Evolutionary conservation across 2,329 filamentous ascomycete genomes (phyloP).

Genomic region (Talaromyces sp.): DNA sequence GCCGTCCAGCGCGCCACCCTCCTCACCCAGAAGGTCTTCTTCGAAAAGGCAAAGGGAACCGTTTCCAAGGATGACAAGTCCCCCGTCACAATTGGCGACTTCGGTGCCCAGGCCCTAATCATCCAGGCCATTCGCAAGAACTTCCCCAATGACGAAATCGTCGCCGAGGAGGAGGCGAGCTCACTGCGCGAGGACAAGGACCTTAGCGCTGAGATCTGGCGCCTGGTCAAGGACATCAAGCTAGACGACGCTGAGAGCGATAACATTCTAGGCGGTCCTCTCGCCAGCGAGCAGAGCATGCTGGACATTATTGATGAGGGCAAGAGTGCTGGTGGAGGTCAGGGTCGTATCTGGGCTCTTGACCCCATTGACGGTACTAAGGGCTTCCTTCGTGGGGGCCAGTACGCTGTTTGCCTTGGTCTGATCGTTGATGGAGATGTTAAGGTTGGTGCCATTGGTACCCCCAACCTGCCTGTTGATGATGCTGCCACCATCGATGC

Average conservation of each 20-base stretch:
- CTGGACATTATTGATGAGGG: conserved; percentile 61
- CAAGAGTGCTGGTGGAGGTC: conserved; percentile 44
- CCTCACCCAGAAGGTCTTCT: conserved; percentile 75
- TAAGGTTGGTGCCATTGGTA: conserved; percentile 90
- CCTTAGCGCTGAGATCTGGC: conserved; percentile 79
- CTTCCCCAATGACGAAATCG: conserved; percentile 88
- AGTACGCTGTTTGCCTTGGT: conserved; percentile 93
- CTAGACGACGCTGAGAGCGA: conserved; percentile 69
- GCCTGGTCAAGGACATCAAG: conserved; percentile 72
- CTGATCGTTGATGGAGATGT: conserved; percentile 92
- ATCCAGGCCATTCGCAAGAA: conserved; percentile 85
- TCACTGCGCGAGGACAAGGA: conserved; percentile 71
- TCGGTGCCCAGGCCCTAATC: conserved; percentile 95
- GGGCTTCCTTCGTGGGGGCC: conserved; percentile 91
- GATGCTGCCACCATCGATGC: conserved; percentile 72
- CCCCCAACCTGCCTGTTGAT: conserved; percentile 90
- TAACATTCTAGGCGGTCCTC: conserved; percentile 68
- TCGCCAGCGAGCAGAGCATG: conserved; percentile 66
- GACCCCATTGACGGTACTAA: conserved; percentile 98
- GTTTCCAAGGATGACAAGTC: conserved; percentile 93
- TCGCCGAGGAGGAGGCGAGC: conserved; percentile 91
- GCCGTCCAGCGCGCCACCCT: conserved; percentile 82
- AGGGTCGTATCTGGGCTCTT: conserved; percentile 81
- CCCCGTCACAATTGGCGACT: conserved; percentile 96
- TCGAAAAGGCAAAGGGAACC: conserved; percentile 92